Base-by-base conservation (phyloP, 495 filamentous ascomycete species). In the Pyrenopolyporus hunteri region DNA sequence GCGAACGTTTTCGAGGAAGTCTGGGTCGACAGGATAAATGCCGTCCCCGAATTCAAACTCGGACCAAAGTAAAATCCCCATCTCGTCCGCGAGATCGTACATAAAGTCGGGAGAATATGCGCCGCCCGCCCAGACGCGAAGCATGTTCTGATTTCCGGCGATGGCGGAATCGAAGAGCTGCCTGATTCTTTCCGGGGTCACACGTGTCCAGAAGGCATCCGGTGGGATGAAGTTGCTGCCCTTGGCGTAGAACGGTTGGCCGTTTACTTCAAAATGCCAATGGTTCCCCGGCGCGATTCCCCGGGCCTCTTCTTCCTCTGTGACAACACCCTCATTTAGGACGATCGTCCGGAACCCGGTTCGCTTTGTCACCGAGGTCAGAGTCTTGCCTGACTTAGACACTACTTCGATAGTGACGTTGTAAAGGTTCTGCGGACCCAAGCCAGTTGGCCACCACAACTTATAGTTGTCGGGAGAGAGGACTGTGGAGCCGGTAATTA, bases 181-280 rank as follows among this genome's bases (percentile, higher is more conserved):
- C 25, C 76, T 70, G 67, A 88, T 82, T 29, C 73, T 78, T 0
- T 69, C 68, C 31, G 78, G 72, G 0, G 85, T 87, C 5, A 87
- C 83, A 7, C 85, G 75, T 0, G 85, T 80, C 86, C 85, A 89
- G 68, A 89, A 89, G 0, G 79, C 77, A 63, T 88, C 86, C 4
- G 85, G 83, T 0, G 86, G 86, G 54, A 89, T 87, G 48, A 88
- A 80, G 45, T 88, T 88, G 23, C 80, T 84, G 11, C 85, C 85
- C 56, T 89, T 88, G 1, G 83, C 85, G 60, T 87, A 89, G 60
- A 89, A 87, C 17, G 85, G 82, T 45, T 84, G 80, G 4, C 86
- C 86, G 48, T 89, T 89, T 35, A 88, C 76, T 64, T 88, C 85
- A 55, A 89, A 89, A 64, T 88, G 85, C 63, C 85, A 89, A 58